Evolutionary conservation across 1,139 yeast species (phyloP).

Genomic region (Yamadazyma buinensis): DNA sequence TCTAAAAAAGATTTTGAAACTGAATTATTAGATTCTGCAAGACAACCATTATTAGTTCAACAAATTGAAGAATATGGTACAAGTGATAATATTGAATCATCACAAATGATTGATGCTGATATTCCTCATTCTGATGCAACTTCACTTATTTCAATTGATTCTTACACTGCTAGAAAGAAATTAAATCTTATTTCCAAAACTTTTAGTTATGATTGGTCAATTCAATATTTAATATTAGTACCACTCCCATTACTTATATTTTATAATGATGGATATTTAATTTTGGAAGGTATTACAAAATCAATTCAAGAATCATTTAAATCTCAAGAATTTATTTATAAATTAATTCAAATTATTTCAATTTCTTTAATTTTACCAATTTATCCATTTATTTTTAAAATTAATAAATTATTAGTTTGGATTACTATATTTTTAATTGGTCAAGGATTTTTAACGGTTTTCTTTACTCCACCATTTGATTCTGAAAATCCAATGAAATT

Average conservation of each 20-base stretch:
- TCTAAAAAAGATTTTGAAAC: slow-evolving; percentile 17
- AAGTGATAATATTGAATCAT: slow-evolving; percentile 9
- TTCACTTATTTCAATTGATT: slow-evolving; percentile 15
- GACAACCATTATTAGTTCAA: slow-evolving; percentile 27
- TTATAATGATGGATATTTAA: slow-evolving; percentile 48
- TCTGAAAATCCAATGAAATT: slow-evolving; percentile 62
- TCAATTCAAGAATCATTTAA: slow-evolving; percentile 61
- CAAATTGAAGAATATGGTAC: slow-evolving; percentile 22
- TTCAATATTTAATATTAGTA: slow-evolving; percentile 64
- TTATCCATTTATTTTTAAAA: slow-evolving; percentile 68
- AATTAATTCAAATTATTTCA: slow-evolving; percentile 32
- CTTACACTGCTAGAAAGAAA: slow-evolving; percentile 13
- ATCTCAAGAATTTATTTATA: slow-evolving; percentile 47
- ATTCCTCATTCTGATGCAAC: slow-evolving; percentile 13
- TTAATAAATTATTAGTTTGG: slow-evolving; percentile 51
- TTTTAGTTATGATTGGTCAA: slow-evolving; percentile 72
- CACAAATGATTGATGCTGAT: slow-evolving; percentile 9
- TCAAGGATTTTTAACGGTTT: slow-evolving; percentile 34
- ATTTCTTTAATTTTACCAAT: slow-evolving; percentile 50
- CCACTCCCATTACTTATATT: slow-evolving; percentile 59
- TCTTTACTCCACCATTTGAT: slow-evolving; percentile 51
- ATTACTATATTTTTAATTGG: slow-evolving; percentile 30
- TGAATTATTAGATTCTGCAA: slow-evolving; percentile 13
- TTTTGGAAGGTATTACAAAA: slow-evolving; percentile 63
- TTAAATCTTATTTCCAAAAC: slow-evolving; percentile 30